phyloP scores from a whole-genome alignment of 2,329 filamentous ascomycete species.

The Fusarium odoratissimum region DNA sequence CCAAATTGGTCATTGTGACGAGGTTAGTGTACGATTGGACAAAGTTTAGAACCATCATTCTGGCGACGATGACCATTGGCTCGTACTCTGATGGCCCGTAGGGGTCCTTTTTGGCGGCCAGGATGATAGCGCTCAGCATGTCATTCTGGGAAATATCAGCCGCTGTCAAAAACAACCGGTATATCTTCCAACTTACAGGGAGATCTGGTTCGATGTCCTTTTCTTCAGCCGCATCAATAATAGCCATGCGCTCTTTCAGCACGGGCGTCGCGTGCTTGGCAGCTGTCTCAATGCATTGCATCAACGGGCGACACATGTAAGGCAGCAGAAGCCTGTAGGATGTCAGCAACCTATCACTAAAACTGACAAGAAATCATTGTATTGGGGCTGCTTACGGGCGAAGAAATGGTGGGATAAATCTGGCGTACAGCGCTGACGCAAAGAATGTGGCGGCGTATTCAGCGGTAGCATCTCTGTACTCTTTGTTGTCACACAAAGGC shows the following conservation, averaged over 20 bases:
- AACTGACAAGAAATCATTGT: background rate
- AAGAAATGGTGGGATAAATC: slow-evolving; percentile 28
- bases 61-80: slow-evolving; percentile 23
- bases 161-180: too few species aligned
- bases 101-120: slow-evolving; percentile 22
- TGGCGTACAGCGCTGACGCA: slow-evolving; percentile 23
- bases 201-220: slow-evolving; percentile 14
- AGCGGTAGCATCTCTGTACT: slow-evolving; percentile 24
- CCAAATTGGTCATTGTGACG: slow-evolving; percentile 29
- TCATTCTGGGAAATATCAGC: slow-evolving; percentile 14
- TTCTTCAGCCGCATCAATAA: slow-evolving; percentile 20
- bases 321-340: slow-evolving; percentile 10
- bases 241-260: slow-evolving; percentile 15
- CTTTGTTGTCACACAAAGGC: slow-evolving; percentile 23
- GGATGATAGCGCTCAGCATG: slow-evolving; percentile 25
- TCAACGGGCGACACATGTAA: slow-evolving; percentile 24
- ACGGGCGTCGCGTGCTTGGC: slow-evolving; percentile 26
- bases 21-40: slow-evolving; percentile 27
- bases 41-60: slow-evolving; percentile 34
- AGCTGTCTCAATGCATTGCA: slow-evolving; percentile 24
- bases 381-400: slow-evolving; percentile 9
- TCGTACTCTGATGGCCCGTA: slow-evolving; percentile 18
- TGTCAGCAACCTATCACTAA: background rate
- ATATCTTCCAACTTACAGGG: background rate
- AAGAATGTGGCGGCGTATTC: slow-evolving; percentile 27